These are phyloP conservation scores for Clohesyomyces aquaticus DNA, from an alignment of 495 filamentous ascomycete species.

Conservation along the genomic window DNA sequence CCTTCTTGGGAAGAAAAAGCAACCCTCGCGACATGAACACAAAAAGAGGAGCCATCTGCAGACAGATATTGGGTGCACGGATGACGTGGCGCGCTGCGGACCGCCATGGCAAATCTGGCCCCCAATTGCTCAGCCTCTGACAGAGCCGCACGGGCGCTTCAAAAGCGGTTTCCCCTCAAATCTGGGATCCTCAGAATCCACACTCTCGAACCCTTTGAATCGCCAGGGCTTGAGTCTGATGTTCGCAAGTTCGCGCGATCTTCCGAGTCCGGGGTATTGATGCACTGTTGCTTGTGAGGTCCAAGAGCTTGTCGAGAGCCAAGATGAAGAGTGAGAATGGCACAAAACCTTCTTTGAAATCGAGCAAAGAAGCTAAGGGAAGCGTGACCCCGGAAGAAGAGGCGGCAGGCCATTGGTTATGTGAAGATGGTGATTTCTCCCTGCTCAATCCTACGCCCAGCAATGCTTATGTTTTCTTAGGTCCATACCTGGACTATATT, in stretches of 20 bases:
- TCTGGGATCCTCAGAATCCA: background rate
- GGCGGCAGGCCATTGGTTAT: slow-evolving; percentile 20
- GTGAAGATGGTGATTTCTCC: slow-evolving; percentile 8
- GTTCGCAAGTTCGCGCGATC: background rate
- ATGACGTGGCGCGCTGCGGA: slow-evolving; percentile 20
- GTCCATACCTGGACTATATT: slow-evolving; percentile 30
- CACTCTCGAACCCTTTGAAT: background rate
- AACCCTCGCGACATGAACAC: background rate
- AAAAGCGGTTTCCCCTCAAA: slow-evolving; percentile 11
- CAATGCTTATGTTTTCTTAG: slow-evolving; percentile 8
- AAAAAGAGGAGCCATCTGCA: background rate
- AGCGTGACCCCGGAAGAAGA: background rate
- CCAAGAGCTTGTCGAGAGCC: background rate
- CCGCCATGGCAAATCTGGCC: slow-evolving; percentile 11
- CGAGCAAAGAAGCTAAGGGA: background rate
- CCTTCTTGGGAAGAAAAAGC: background rate
- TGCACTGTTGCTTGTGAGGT: background rate
- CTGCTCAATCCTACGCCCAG: background rate
- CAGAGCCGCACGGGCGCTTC: slow-evolving; percentile 25
- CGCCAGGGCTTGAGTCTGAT: background rate
- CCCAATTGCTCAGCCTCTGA: slow-evolving; percentile 14
- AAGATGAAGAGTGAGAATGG: background rate
- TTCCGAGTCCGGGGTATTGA: too few species aligned
- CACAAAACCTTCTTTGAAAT: background rate
- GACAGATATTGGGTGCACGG: slow-evolving; percentile 16